Percentiles rank a stretch among this genome's conserved stretches.
These are phyloP conservation scores for Ophiostoma tasmaniense DNA, from an alignment of 2,329 filamentous ascomycete species.

Conservation along the genomic window DNA sequence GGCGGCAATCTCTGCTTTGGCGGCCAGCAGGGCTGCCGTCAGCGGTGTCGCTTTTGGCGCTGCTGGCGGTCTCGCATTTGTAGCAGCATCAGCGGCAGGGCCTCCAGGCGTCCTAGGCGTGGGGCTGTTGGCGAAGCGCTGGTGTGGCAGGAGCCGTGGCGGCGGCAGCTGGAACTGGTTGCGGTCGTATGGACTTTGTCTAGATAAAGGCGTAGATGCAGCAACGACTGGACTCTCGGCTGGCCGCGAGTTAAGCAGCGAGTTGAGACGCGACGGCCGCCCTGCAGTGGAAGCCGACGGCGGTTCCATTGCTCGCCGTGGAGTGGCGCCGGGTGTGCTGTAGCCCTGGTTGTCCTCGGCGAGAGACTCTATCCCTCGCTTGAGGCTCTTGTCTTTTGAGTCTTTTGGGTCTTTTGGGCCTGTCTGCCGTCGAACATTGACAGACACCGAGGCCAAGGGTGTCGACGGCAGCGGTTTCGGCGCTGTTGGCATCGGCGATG, in stretches of 20 bases:
- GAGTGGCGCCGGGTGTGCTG: not conserved
- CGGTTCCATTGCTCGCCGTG: not conserved
- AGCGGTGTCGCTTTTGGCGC: not conserved
- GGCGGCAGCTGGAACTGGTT: constrained; percentile 18
- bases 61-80: not conserved
- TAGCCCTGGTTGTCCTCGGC: constrained; percentile 10
- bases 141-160: constrained; percentile 8
- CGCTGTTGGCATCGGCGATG: not conserved
- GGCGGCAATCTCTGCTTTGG: constrained; percentile 7
- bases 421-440: constrained; percentile 11
- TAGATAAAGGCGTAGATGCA: not conserved
- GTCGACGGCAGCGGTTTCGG: not conserved
- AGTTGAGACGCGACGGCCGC: constrained; percentile 11
- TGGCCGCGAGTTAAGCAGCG: constrained; percentile 18
- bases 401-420: not conserved
- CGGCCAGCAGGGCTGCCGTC: constrained; percentile 5
- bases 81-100: not conserved
- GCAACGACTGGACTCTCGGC: constrained; percentile 13
- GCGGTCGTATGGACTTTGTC: not conserved
- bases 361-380: constrained; percentile 16
- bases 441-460: constrained; percentile 12
- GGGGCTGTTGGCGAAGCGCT: not conserved
- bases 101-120: not conserved
- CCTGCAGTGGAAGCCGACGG: not conserved
- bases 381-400: not conserved